phyloP scores from a whole-genome alignment of 805 yeast genomes.

The Helenozyma rhizophorensis region DNA sequence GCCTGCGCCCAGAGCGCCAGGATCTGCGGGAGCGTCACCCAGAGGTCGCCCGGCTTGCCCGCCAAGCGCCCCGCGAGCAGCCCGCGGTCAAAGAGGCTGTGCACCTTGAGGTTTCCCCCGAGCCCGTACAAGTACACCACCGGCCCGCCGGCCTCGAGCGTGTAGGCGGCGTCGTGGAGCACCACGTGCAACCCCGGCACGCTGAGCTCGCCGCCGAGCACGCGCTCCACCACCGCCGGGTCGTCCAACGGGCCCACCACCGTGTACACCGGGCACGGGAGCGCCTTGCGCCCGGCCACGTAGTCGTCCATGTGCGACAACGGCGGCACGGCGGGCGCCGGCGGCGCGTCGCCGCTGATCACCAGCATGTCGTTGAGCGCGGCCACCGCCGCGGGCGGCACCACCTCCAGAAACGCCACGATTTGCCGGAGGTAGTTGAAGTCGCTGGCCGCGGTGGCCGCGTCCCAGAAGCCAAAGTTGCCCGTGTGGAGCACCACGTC shows the following conservation, averaged over 20 bases:
- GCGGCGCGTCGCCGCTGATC: constrained; percentile 12
- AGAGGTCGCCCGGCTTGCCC: constrained; percentile 52
- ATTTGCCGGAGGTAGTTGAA: constrained; percentile 55
- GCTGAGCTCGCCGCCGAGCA: constrained; percentile 48
- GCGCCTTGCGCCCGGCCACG: constrained; percentile 31
- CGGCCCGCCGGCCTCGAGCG: constrained; percentile 30
- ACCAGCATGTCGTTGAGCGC: constrained; percentile 50
- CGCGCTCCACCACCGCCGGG: constrained; percentile 58
- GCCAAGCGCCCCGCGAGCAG: constrained; percentile 8
- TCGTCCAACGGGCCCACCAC: constrained; percentile 78
- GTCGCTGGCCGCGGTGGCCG: constrained; percentile 51
- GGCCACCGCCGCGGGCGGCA: constrained; percentile 45
- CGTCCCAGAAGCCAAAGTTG: constrained; percentile 74
- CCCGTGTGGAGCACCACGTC: constrained; percentile 59
- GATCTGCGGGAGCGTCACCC: constrained; percentile 69
- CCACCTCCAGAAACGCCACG: constrained; percentile 60
- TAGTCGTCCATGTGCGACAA: constrained; percentile 17
- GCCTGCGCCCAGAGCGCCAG: constrained; percentile 47
- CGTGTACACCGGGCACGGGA: constrained; percentile 67
- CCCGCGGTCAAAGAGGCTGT: constrained; percentile 55
- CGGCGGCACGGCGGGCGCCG: neutral
- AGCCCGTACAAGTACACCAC: constrained; percentile 57
- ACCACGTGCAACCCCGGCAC: too few species aligned
- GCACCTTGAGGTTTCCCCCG: constrained; percentile 68
- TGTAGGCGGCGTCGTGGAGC: too few species aligned